Evolutionary conservation across 2,329 filamentous ascomycete species (phyloP).

Genomic region (Fusarium protoensiforme): DNA sequence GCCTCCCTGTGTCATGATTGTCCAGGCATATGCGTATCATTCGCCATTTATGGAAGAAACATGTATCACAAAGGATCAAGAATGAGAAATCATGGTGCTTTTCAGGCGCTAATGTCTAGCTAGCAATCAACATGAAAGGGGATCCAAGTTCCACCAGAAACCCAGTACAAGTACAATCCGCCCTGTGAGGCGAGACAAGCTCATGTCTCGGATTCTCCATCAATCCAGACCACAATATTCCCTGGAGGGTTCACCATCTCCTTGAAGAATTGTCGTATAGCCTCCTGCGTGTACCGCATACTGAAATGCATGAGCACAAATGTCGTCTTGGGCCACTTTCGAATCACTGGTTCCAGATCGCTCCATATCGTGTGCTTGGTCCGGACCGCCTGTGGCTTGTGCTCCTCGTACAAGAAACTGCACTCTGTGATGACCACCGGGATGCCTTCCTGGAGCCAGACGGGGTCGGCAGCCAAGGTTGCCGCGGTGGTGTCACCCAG

Average conservation of each 20-base stretch:
- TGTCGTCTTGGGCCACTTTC: slow-evolving; percentile 54
- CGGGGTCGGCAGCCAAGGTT: slow-evolving; percentile 52
- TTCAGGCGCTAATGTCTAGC: neutral
- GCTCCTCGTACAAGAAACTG: slow-evolving; percentile 58
- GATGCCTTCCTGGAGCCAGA: slow-evolving; percentile 53
- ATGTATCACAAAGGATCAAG: neutral
- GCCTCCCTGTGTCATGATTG: no score
- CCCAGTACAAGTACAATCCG: neutral
- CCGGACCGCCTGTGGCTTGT: slow-evolving; percentile 55
- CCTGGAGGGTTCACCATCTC: slow-evolving; percentile 50
- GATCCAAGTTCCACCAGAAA: neutral
- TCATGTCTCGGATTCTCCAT: slow-evolving; percentile 44
- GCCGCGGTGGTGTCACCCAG: slow-evolving; percentile 59
- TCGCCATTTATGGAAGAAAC: no score
- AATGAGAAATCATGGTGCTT: neutral
- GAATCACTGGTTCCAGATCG: slow-evolving; percentile 57
- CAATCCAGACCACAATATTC: slow-evolving; percentile 61
- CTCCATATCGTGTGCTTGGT: slow-evolving; percentile 61
- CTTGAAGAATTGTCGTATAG: slow-evolving; percentile 55
- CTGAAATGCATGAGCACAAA: slow-evolving; percentile 62
- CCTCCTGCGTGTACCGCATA: slow-evolving; percentile 55
- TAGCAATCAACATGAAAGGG: neutral
- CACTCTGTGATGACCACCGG: slow-evolving; percentile 62
- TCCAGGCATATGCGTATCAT: no score
- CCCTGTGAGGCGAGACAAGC: neutral